phyloP scores from a whole-genome alignment of 2,329 filamentous ascomycete species.

The Alternaria sp. region DNA sequence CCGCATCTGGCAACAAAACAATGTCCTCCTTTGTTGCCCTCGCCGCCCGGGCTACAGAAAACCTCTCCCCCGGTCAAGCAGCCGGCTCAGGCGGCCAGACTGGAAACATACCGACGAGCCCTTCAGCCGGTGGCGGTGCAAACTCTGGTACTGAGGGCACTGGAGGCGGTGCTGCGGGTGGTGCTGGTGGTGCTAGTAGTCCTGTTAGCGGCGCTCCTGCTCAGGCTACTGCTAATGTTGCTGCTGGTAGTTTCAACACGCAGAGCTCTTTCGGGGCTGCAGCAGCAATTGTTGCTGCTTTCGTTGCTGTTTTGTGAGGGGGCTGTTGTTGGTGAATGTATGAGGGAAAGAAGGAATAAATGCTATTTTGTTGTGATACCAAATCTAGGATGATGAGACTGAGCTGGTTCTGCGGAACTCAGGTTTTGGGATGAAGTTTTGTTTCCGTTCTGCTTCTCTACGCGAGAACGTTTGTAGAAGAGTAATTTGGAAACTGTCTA shows the following conservation, averaged over 20 bases:
- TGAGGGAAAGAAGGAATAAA: neutral
- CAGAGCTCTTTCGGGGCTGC: conserved; percentile 41
- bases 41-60: conserved; percentile 52
- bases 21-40: conserved; percentile 47
- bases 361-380: neutral
- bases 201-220: conserved; percentile 29
- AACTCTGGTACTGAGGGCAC: conserved; percentile 18
- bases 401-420: neutral
- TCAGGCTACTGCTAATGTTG: conserved; percentile 39
- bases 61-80: conserved; percentile 53
- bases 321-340: neutral
- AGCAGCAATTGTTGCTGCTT: conserved; percentile 36
- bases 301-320: conserved; percentile 37
- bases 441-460: too few relatives aligned
- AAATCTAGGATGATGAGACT: neutral
- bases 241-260: conserved; percentile 30
- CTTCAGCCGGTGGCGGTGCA: conserved; percentile 16
- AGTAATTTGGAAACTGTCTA: too few relatives aligned
- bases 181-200: conserved; percentile 18
- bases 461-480: too few relatives aligned
- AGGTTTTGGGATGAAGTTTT: neutral
- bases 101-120: conserved; percentile 20
- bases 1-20: conserved; percentile 49
- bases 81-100: conserved; percentile 27
- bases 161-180: conserved; percentile 14